phyloP scores from a whole-genome alignment of 768 basidiomycete genomes.

The Cystobasidium tubakii region DNA sequence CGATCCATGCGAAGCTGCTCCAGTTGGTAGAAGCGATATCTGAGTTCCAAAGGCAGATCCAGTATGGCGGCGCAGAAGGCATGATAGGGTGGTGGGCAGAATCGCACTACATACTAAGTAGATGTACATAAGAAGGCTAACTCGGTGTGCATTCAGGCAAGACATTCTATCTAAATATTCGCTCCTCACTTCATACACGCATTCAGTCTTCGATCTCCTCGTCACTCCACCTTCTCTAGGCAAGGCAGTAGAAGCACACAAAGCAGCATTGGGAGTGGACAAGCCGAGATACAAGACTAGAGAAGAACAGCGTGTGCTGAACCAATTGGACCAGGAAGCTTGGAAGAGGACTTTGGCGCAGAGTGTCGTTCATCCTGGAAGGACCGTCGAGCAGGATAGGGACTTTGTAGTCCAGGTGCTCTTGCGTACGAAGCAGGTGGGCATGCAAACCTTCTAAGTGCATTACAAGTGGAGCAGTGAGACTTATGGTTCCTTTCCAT shows the following conservation, averaged over 20 bases:
- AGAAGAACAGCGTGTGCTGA: slow-evolving; percentile 28
- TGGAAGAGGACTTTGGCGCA: slow-evolving; percentile 35
- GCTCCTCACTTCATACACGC: slow-evolving; percentile 32
- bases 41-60: slow-evolving; percentile 23
- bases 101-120: neutral
- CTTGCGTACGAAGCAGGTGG: slow-evolving; percentile 36
- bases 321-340: slow-evolving; percentile 20
- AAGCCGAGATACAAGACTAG: slow-evolving; percentile 30
- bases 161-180: slow-evolving; percentile 36
- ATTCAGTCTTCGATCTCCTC: slow-evolving; percentile 36
- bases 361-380: slow-evolving; percentile 31
- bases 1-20: slow-evolving; percentile 29
- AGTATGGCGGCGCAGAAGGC: slow-evolving; percentile 28
- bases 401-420: slow-evolving; percentile 37
- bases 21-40: slow-evolving; percentile 33
- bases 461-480: too few species aligned
- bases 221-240: slow-evolving; percentile 31
- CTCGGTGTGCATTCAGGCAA: slow-evolving; percentile 26
- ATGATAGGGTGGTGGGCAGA: slow-evolving; percentile 35
- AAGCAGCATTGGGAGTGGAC: slow-evolving; percentile 28
- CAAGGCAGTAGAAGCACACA: slow-evolving; percentile 27
- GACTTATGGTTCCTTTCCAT: neutral
- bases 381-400: slow-evolving; percentile 26
- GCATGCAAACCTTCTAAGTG: slow-evolving; percentile 3
- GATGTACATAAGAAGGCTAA: neutral